Percentiles rank a stretch among this genome's conserved stretches.
phyloP scores from a whole-genome alignment of 768 basidiomycete genomes.

The Boletus rubescentipes region DNA sequence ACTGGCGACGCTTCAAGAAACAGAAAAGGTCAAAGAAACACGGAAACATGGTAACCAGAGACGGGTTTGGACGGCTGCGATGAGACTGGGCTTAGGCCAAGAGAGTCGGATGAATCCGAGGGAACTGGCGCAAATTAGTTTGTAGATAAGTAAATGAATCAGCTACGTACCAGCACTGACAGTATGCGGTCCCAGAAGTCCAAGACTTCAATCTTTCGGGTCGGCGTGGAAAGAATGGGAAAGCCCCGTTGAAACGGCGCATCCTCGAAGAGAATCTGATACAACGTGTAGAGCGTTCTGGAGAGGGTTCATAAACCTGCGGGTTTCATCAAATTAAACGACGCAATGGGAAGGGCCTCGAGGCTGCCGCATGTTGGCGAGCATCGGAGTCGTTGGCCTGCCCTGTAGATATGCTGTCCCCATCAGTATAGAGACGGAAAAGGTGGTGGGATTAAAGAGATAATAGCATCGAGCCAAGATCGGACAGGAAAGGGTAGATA shows the following conservation, averaged over 20 bases:
- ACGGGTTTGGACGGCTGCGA: not conserved
- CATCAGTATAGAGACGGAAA: not conserved
- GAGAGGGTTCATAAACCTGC: not conserved
- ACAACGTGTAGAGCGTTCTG: not conserved
- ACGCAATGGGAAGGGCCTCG: slow-evolving; percentile 3
- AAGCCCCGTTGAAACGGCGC: not conserved
- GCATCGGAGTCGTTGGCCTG: not conserved
- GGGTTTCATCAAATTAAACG: slow-evolving; percentile 4
- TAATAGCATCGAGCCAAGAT: not conserved
- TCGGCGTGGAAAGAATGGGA: not conserved
- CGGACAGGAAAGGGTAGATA: slow-evolving; percentile 11
- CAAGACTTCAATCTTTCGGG: not conserved
- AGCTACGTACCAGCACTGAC: not conserved
- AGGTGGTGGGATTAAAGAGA: not conserved
- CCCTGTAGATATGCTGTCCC: not conserved
- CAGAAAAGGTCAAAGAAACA: not conserved
- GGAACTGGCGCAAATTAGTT: not conserved
- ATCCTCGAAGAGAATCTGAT: slow-evolving; percentile 4
- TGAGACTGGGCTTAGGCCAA: not conserved
- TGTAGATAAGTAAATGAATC: not conserved
- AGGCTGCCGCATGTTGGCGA: slow-evolving; percentile 10
- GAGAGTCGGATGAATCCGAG: not conserved
- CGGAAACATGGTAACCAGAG: not conserved
- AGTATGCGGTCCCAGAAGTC: not conserved
- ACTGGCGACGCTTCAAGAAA: not conserved